phyloP scores from a whole-genome alignment of 306 rosid species.

The Canavalia ensiformis region DNA sequence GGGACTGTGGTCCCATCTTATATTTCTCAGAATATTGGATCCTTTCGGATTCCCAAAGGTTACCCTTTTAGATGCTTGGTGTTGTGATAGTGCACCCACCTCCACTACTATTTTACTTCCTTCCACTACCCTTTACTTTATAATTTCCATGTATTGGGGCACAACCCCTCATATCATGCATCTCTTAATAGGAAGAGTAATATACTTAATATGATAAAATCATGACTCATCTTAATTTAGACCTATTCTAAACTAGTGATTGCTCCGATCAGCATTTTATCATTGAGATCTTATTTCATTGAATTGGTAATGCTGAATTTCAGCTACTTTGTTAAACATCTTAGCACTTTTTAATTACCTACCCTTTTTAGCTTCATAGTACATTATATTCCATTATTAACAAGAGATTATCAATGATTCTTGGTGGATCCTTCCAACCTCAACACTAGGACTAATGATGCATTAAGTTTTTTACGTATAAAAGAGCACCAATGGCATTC shows the following conservation, averaged over 20 bases:
- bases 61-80: background rate
- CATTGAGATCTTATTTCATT: background rate
- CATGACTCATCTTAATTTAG: background rate
- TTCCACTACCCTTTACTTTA: too few species aligned
- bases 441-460: background rate
- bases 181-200: too few species aligned
- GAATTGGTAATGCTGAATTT: too few species aligned
- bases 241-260: background rate
- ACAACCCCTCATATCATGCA: too few species aligned
- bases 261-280: background rate
- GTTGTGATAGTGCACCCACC: background rate
- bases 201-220: background rate
- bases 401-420: background rate
- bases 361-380: too few species aligned
- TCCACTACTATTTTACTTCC: background rate
- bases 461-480: background rate
- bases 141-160: too few species aligned
- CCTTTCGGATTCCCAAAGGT: conserved; percentile 46
- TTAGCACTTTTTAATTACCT: too few species aligned
- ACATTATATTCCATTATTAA: too few species aligned
- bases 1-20: background rate
- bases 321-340: too few species aligned
- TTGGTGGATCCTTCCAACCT: background rate
- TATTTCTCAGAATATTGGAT: background rate
- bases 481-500: background rate